A percentile compares a stretch with the other conserved stretches of the same genome.
These are phyloP conservation scores for Wickerhamiella parazyma DNA, from an alignment of 805 yeast genomes.

Conservation along the genomic window DNA sequence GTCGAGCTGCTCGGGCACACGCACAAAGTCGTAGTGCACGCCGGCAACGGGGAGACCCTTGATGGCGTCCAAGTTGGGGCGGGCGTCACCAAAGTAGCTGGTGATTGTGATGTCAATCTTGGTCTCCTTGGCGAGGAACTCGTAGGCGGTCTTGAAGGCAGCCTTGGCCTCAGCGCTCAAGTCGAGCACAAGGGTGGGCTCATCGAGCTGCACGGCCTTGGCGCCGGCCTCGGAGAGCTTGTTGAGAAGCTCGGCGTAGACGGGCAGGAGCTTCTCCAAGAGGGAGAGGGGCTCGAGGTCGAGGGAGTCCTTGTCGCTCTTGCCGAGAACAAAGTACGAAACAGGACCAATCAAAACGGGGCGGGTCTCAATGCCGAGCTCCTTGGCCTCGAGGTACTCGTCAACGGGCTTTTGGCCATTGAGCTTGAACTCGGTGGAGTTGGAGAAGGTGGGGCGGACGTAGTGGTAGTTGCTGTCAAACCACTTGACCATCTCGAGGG, in stretches of 20 bases:
- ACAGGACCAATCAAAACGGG: slow-evolving; percentile 96
- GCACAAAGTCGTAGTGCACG: slow-evolving; percentile 91
- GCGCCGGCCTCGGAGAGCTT: slow-evolving; percentile 94
- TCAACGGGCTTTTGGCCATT: slow-evolving; percentile 94
- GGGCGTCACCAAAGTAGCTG: slow-evolving; percentile 95
- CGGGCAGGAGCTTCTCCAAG: slow-evolving; percentile 81
- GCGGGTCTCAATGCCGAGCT: slow-evolving; percentile 88
- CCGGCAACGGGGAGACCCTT: slow-evolving; percentile 86
- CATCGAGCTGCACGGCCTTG: slow-evolving; percentile 87
- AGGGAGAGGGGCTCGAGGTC: slow-evolving; percentile 89
- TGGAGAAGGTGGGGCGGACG: slow-evolving; percentile 97
- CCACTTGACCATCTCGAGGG: slow-evolving; percentile 99
- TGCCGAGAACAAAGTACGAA: slow-evolving; percentile 88
- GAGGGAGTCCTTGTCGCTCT: slow-evolving; percentile 94
- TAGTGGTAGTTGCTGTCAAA: slow-evolving; percentile 99
- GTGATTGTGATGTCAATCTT: slow-evolving; percentile 73
- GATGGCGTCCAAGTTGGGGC: slow-evolving; percentile 87
- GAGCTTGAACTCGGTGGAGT: slow-evolving; percentile 89
- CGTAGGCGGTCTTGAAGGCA: slow-evolving; percentile 82
- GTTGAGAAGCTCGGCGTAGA: slow-evolving; percentile 75
- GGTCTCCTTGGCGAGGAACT: slow-evolving; percentile 50
- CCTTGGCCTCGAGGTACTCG: slow-evolving; percentile 97
- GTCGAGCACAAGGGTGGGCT: slow-evolving; percentile 92
- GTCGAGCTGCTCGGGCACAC: slow-evolving; percentile 92
- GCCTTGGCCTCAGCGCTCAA: slow-evolving; percentile 70